Percentiles rank a stretch among this genome's conserved stretches.
Conservation (phyloP, 768 basidiomycete species). For the Crassisporium funariophilum region DNA sequence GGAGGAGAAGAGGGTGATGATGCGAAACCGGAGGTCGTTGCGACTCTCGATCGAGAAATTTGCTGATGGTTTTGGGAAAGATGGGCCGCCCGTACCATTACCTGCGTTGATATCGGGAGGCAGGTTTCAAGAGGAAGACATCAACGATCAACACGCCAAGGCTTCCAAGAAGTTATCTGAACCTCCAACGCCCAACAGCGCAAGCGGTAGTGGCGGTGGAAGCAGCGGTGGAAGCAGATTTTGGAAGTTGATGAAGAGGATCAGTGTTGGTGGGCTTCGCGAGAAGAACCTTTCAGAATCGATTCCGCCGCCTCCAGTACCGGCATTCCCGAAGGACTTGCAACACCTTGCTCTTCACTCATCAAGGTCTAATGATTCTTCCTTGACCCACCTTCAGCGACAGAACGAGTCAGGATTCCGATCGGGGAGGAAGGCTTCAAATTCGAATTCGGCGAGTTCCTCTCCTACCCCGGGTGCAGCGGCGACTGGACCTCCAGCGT, state of each 20-base stretch:
- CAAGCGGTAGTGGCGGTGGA: slow-evolving; percentile 6
- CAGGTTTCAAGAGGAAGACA: background rate
- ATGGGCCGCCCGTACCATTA: slow-evolving; percentile 1
- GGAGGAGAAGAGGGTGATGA: slow-evolving; percentile 12
- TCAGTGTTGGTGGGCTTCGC: slow-evolving; percentile 64
- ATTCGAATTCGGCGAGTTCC: background rate
- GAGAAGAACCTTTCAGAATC: slow-evolving; percentile 45
- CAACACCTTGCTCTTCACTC: background rate
- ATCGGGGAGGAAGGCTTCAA: too few species aligned
- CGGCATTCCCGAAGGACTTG: slow-evolving; percentile 54
- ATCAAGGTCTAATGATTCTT: slow-evolving; percentile 8
- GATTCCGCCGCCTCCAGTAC: slow-evolving; percentile 47
- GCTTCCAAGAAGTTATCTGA: background rate
- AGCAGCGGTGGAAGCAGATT: slow-evolving; percentile 44
- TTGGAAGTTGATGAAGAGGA: slow-evolving; percentile 72
- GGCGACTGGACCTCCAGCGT: background rate
- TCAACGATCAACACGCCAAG: background rate
- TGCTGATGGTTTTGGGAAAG: slow-evolving; percentile 7
- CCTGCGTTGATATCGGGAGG: background rate
- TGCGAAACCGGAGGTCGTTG: slow-evolving; percentile 25
- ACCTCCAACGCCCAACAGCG: background rate
- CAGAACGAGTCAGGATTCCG: too few species aligned
- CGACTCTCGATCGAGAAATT: slow-evolving; percentile 36
- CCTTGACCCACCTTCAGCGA: slow-evolving; percentile 2
- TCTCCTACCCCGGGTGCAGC: slow-evolving; percentile 2